Percentiles rank a stretch among this genome's conserved stretches.
phyloP scores from a whole-genome alignment of 2,329 filamentous ascomycete species.

The Domatiomyces catenatus region DNA sequence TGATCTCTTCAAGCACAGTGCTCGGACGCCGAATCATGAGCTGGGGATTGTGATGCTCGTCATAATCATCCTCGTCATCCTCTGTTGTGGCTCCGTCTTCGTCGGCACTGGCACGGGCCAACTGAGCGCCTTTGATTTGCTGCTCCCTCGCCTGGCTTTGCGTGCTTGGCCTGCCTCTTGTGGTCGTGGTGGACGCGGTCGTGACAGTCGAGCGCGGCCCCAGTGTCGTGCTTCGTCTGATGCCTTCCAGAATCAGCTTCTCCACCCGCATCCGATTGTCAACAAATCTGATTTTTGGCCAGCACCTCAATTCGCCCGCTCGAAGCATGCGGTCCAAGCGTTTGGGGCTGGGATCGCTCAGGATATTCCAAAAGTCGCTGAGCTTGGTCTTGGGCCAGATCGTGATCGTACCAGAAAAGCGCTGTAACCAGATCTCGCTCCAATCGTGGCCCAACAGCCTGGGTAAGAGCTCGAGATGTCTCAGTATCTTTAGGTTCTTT shows the following conservation, averaged over 20 bases:
- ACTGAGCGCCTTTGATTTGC: slow-evolving; percentile 2
- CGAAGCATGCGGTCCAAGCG: slow-evolving; percentile 78
- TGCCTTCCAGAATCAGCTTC: slow-evolving; percentile 44
- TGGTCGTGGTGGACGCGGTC: slow-evolving; percentile 7
- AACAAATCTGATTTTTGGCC: slow-evolving; percentile 84
- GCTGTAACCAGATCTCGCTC: slow-evolving; percentile 90
- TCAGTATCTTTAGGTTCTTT: slow-evolving; percentile 92
- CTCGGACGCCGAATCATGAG: slow-evolving; percentile 11
- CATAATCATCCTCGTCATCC: slow-evolving; percentile 1
- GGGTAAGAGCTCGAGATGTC: slow-evolving; percentile 80
- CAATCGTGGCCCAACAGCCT: slow-evolving; percentile 87
- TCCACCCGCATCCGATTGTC: slow-evolving; percentile 77
- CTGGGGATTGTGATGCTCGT: not conserved
- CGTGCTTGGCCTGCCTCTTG: slow-evolving; percentile 8
- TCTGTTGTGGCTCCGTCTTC: slow-evolving; percentile 6
- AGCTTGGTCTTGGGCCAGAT: slow-evolving; percentile 77
- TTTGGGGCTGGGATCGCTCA: slow-evolving; percentile 63
- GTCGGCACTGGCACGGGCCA: not conserved
- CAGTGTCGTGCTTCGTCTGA: slow-evolving; percentile 23
- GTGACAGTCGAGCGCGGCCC: slow-evolving; percentile 15
- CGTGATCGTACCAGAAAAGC: slow-evolving; percentile 86
- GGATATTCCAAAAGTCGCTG: slow-evolving; percentile 71
- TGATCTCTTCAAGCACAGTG: slow-evolving; percentile 29
- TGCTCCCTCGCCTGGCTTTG: slow-evolving; percentile 7
- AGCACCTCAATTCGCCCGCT: slow-evolving; percentile 74